These are phyloP conservation scores for Pontederia paniculata DNA, from an alignment of 176 grass and related monocot species.

Conservation along the genomic window DNA sequence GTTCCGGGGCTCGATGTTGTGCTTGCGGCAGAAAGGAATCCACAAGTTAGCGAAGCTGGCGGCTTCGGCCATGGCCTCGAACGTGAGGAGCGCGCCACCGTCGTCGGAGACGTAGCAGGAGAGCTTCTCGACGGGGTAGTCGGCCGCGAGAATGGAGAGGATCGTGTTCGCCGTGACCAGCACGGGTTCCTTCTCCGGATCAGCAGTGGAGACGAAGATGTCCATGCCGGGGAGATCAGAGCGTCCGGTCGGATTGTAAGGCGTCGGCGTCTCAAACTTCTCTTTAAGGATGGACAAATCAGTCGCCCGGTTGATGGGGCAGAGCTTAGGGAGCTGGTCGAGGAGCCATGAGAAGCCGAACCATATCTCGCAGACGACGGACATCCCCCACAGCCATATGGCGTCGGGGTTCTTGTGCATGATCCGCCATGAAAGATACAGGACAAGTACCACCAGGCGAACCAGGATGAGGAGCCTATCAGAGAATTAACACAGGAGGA, in stretches of 20 bases:
- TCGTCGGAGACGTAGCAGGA: conserved; percentile 95
- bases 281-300: conserved; percentile 80
- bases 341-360: conserved; percentile 93
- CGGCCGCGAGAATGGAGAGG: conserved; percentile 88
- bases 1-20: conserved; percentile 75
- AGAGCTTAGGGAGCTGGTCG: conserved; percentile 80
- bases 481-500: no score
- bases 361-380: conserved; percentile 88
- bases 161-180: conserved; percentile 89
- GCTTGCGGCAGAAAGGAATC: conserved; percentile 94
- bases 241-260: conserved; percentile 46
- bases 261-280: conserved; percentile 70
- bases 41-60: conserved; percentile 94
- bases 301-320: conserved; percentile 67
- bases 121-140: conserved; percentile 96
- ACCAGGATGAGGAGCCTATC: conserved; percentile 75
- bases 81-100: conserved; percentile 80
- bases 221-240: conserved; percentile 89
- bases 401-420: conserved; percentile 73
- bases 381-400: conserved; percentile 98
- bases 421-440: conserved; percentile 85
- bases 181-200: conserved; percentile 89
- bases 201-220: conserved; percentile 88
- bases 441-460: conserved; percentile 46
- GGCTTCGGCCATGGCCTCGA: conserved; percentile 98